These are phyloP conservation scores for Colletotrichum spaethianum DNA, from an alignment of 2,329 filamentous ascomycete species.

Conservation along the genomic window DNA sequence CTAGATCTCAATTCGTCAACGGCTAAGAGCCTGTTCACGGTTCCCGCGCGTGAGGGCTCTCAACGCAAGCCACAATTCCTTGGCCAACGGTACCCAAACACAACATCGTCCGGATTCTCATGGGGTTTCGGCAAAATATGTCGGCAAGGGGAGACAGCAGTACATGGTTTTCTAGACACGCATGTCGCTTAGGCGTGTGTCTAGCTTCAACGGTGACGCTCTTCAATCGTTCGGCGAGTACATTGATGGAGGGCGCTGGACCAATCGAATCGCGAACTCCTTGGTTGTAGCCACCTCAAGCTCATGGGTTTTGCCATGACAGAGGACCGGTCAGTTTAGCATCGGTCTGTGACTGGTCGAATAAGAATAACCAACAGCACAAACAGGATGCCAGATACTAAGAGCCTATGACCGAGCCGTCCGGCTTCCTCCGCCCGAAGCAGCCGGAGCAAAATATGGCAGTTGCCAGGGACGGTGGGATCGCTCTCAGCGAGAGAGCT, in stretches of 20 bases:
- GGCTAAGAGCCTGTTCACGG: not conserved
- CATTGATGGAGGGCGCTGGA: not conserved
- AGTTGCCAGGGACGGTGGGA: not conserved
- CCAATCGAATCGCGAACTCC: slow-evolving; percentile 6
- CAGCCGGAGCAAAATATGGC: slow-evolving; percentile 22
- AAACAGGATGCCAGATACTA: not conserved
- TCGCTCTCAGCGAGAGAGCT: slow-evolving; percentile 1
- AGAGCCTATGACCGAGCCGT: not conserved
- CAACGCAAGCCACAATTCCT: slow-evolving; percentile 17
- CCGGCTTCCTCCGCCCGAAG: slow-evolving; percentile 27
- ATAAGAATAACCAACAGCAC: not conserved
- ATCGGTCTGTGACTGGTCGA: not conserved
- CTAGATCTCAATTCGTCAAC: not conserved
- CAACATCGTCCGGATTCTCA: slow-evolving; percentile 2
- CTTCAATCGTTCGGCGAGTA: not conserved
- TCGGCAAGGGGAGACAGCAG: not conserved
- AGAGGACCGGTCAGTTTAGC: slow-evolving; percentile 1
- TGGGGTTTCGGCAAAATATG: not conserved
- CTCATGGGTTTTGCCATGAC: not conserved
- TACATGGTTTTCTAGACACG: not conserved
- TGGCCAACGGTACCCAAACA: not conserved
- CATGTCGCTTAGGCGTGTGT: not conserved
- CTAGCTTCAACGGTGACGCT: not conserved
- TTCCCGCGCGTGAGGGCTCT: not conserved
- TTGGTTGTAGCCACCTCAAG: slow-evolving; percentile 18